phyloP scores from a whole-genome alignment of 768 basidiomycete genomes.

The Boletus subcaerulescens region DNA sequence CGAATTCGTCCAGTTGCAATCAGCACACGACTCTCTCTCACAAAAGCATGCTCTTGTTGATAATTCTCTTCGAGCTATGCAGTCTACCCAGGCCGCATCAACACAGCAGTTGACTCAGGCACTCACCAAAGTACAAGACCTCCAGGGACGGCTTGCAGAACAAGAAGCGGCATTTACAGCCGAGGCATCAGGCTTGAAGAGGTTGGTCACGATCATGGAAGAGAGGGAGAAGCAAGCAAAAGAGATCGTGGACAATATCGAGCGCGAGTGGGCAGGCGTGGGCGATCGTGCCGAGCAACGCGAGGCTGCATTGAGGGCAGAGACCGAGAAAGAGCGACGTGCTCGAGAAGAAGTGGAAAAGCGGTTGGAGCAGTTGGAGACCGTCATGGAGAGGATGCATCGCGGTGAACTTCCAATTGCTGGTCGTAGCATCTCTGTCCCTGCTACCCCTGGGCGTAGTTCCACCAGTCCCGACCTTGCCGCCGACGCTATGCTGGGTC shows the following conservation, averaged over 20 bases:
- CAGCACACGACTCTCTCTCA: constrained; percentile 68
- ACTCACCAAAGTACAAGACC: constrained; percentile 67
- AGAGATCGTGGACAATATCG: constrained; percentile 76
- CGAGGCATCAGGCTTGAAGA: constrained; percentile 70
- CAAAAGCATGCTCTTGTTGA: constrained; percentile 66
- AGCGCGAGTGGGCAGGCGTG: constrained; percentile 76
- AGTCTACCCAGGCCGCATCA: constrained; percentile 68
- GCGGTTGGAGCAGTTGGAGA: constrained; percentile 67
- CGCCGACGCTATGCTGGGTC: constrained; percentile 57
- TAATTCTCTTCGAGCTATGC: constrained; percentile 68
- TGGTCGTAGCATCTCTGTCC: constrained; percentile 37
- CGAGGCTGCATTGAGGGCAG: constrained; percentile 64
- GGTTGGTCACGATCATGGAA: constrained; percentile 83
- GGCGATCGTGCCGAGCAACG: constrained; percentile 66
- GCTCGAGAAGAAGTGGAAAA: constrained; percentile 71
- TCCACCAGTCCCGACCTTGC: constrained; percentile 40
- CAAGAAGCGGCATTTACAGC: constrained; percentile 79
- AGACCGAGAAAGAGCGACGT: constrained; percentile 68
- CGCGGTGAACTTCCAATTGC: constrained; percentile 68
- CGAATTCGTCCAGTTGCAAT: constrained; percentile 72
- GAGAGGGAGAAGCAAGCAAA: constrained; percentile 84
- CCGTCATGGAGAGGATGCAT: constrained; percentile 67
- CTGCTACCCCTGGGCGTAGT: constrained; percentile 42
- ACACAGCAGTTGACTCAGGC: constrained; percentile 76
- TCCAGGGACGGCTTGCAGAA: constrained; percentile 77